A percentile compares a stretch with the other conserved stretches of the same genome.
phyloP scores from a whole-genome alignment of 2,329 filamentous ascomycete species.

The Cercospora sesami region DNA sequence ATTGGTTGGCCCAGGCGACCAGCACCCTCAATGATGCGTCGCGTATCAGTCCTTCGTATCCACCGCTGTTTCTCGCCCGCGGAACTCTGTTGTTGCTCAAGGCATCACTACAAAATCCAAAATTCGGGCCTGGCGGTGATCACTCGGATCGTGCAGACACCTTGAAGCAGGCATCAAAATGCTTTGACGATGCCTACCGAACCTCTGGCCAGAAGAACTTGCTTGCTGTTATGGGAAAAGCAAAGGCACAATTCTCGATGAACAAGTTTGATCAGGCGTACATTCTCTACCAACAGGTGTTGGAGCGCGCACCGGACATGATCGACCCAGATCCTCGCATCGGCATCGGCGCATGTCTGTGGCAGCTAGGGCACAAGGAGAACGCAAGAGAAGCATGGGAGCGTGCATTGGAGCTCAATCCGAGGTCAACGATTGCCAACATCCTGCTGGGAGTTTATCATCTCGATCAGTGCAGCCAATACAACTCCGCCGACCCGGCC shows the following conservation, averaged over 20 bases:
- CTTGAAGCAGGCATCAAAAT: slow-evolving; percentile 81
- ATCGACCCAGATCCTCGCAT: slow-evolving; percentile 93
- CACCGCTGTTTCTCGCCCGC: slow-evolving; percentile 85
- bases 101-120: slow-evolving; percentile 79
- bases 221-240: slow-evolving; percentile 87
- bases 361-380: slow-evolving; percentile 92
- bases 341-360: slow-evolving; percentile 94
- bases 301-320: slow-evolving; percentile 81
- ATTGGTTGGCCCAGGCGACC: slow-evolving; percentile 88
- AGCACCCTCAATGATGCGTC: slow-evolving; percentile 92
- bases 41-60: slow-evolving; percentile 86
- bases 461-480: slow-evolving; percentile 79
- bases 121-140: slow-evolving; percentile 62
- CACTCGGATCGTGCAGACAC: slow-evolving; percentile 72
- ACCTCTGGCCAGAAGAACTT: slow-evolving; percentile 84
- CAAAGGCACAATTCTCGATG: slow-evolving; percentile 80
- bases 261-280: slow-evolving; percentile 83
- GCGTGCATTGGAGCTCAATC: slow-evolving; percentile 75
- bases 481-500: slow-evolving; percentile 77
- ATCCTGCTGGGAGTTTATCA: slow-evolving; percentile 89
- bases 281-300: slow-evolving; percentile 79
- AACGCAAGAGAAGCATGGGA: slow-evolving; percentile 92
- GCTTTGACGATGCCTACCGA: slow-evolving; percentile 89
- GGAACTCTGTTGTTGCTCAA: slow-evolving; percentile 86
- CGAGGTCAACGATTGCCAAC: slow-evolving; percentile 84